Evolutionary conservation across 1,139 yeast genomes (phyloP), one percentile per base, ranked within the genome.

Genomic region (Nakaseomyces uthaithaninus): DNA sequence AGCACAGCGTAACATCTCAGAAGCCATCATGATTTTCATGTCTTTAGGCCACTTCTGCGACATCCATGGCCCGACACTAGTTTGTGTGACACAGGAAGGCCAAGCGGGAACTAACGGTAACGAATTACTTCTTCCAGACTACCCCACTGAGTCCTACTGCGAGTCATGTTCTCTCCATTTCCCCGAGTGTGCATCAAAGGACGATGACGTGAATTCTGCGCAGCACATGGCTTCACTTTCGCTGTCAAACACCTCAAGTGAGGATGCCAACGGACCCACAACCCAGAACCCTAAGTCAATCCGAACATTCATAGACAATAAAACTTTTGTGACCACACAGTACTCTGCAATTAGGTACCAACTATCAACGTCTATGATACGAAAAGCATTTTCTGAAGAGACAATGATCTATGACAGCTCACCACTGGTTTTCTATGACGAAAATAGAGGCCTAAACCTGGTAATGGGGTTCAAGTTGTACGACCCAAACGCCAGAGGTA

Each of bases 21-120:
- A n/a, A n/a, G n/a, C n/a, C 25, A 33, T 33, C 11, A 33, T 33
- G 16, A 46, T 49, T 38, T 42, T 57, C 16, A 65, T 82, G 15
- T 73, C 86, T 35, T 59, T 84, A 44, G 82, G 87, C 0, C 94
- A 84, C 54, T 85, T 84, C 57, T 85, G 95, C 60, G 95, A 85
- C 61, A 69, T 80, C 24, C 94, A 85, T 56, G 95, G 95, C 0
- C 94, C 95, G 0, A 70, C 80, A 14, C 72, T 80, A 36, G 69
- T 85, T n/a, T 62, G 80, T 53, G 83, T 89, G 51, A 81, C 94
- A 0, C 91, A 82, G 53, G 45, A 54, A 2, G 52, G 53, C n/a
- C 35, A 41, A 4, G 40, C 40, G n/a, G 47, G 49, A 10, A 49
- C 45, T 17, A 38, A 43, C 1, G 57, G 55, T 12, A 53, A 57